phyloP scores from a whole-genome alignment of 257 asterid species.

The Solanum lignicaule region DNA sequence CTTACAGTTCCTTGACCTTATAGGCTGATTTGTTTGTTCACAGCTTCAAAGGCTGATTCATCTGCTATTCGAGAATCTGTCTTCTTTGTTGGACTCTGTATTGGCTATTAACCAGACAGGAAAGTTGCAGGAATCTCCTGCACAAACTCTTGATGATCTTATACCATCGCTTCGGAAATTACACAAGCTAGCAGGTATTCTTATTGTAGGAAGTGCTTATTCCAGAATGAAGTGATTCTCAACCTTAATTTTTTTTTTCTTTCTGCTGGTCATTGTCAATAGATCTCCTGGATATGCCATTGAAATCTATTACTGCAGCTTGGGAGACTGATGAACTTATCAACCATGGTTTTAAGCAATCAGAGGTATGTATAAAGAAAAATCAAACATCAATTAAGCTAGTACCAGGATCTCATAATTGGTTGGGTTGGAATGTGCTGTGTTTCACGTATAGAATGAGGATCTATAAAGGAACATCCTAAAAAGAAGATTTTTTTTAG shows the following conservation, averaged over 20 bases:
- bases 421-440: not conserved
- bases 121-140: slow-evolving; percentile 34
- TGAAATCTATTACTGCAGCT: slow-evolving; percentile 65
- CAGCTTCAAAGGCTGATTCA: slow-evolving; percentile 83
- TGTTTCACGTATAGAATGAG: not conserved
- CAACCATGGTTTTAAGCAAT: slow-evolving; percentile 40
- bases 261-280: not conserved
- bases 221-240: not conserved
- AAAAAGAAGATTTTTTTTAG: not conserved
- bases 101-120: slow-evolving; percentile 19
- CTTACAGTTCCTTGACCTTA: not conserved
- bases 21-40: not conserved
- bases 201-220: not conserved
- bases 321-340: slow-evolving; percentile 93
- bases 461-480: not conserved
- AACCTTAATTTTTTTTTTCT: not conserved
- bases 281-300: slow-evolving; percentile 94
- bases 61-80: slow-evolving; percentile 69
- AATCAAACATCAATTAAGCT: not conserved
- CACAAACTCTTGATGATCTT: slow-evolving; percentile 24
- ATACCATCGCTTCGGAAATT: slow-evolving; percentile 58
- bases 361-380: slow-evolving; percentile 47
- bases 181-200: slow-evolving; percentile 66
- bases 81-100: slow-evolving; percentile 57
- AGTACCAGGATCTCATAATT: not conserved